Evolutionary conservation across 1,284 basidiomycete genomes (phyloP), one percentile per base, ranked within the genome.

Genomic region (Leccinum holopus): DNA sequence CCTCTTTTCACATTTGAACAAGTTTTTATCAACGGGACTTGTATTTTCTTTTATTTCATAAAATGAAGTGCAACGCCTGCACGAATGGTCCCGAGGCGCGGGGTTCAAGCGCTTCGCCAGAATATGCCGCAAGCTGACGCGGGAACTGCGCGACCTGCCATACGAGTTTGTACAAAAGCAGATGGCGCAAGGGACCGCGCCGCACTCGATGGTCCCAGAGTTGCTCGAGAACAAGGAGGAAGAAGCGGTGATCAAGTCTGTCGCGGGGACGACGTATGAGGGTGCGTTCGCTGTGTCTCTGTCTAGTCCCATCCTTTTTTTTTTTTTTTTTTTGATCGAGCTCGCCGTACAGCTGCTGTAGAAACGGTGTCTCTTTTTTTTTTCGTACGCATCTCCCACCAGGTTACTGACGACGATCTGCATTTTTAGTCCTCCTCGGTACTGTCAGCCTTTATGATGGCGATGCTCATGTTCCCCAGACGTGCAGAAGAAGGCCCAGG

Each of bases 61-160:
- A 44, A 16, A 39, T 9, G 14, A 10, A 70, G 69, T 70, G 14
- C 68, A 56, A 51, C 33, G 66, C 51, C 35, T 77, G 10, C 71
- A 75, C 12, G 67, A 67, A 37, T 75, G 75, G 76, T 66, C 66
- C 55, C 73, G 73, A 3, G 76, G 76, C 3, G 67, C 73, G 5
- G 70, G 66, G 0, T 77, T 77, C 61, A 68, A 75, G 37, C 62
- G 58, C 18, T 66, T 54, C 16, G 68, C 69, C 30, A 63, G 55
- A 33, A 60, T 28, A 18, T 70, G 69, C 18, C 33, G 64, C n/a
- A 61, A 68, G 55, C 25, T 68, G 14, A 68, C 68, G 5, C 68
- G 66, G 11, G 57, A 70, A 9, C 11, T 73, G 32, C 64, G 65
- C 2, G 69, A 76, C 11, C 59, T 65, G 54, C 74, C 75, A 0